A percentile compares a stretch with the other conserved stretches of the same genome.
Conservation (phyloP, 202 grass and related monocot genomes). For the Musa balbisiana region DNA sequence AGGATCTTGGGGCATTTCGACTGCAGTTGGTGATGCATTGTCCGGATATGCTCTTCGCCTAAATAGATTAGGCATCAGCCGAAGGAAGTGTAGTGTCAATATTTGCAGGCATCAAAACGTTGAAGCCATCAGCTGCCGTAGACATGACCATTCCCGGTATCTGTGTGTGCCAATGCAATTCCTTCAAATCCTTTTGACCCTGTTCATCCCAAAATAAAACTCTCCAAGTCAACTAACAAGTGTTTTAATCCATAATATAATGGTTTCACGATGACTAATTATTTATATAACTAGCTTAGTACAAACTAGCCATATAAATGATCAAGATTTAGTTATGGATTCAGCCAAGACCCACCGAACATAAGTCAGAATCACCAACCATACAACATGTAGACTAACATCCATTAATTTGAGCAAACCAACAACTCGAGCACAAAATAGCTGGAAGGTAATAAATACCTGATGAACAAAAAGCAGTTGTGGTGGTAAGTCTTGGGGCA, state of each 20-base stretch:
- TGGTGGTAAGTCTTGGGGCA: conserved; percentile 76
- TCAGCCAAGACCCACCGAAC: too few relatives aligned
- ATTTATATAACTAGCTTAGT: too few relatives aligned
- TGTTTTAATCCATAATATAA: neutral
- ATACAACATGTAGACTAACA: too few relatives aligned
- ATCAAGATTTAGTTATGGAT: too few relatives aligned
- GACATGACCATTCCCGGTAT: conserved; percentile 84
- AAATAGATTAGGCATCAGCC: conserved; percentile 25
- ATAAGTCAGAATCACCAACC: too few relatives aligned
- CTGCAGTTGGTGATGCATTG: too few relatives aligned
- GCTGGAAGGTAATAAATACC: conserved; percentile 25
- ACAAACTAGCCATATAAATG: too few relatives aligned
- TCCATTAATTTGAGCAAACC: too few relatives aligned
- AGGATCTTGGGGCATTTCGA: too few relatives aligned
- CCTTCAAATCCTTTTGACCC: conserved; percentile 93
- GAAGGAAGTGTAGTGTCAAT: conserved; percentile 59
- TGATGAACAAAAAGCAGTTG: conserved; percentile 93
- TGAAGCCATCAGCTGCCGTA: conserved; percentile 70
- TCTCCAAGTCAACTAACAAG: neutral
- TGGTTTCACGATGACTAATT: too few relatives aligned
- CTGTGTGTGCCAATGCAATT: conserved; percentile 83
- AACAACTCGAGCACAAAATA: too few relatives aligned
- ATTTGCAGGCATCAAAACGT: conserved; percentile 77
- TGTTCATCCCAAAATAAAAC: conserved; percentile 23
- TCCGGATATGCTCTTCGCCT: too few relatives aligned